These are phyloP conservation scores for Physcia stellaris DNA, from an alignment of 495 filamentous ascomycete genomes.

Conservation along the genomic window DNA sequence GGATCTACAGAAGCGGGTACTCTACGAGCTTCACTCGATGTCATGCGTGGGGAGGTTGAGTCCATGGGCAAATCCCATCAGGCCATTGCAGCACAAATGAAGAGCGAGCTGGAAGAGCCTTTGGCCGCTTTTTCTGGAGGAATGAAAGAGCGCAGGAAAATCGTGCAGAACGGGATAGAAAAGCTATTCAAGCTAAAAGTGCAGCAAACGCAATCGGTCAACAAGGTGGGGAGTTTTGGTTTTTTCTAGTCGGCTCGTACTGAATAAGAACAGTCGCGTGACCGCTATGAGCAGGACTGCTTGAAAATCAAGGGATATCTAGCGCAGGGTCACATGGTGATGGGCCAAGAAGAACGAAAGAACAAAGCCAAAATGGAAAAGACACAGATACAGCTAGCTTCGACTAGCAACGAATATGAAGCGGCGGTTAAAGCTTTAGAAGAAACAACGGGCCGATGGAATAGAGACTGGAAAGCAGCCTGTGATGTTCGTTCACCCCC, in stretches of 20 bases:
- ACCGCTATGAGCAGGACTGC: conserved; percentile 93
- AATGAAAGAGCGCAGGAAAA: conserved; percentile 90
- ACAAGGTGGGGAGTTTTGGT: conserved; percentile 50
- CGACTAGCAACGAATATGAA: conserved; percentile 87
- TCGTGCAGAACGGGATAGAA: conserved; percentile 84
- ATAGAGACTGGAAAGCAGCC: conserved; percentile 92
- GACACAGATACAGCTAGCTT: conserved; percentile 87
- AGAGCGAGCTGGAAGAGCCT: conserved; percentile 91
- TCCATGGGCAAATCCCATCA: conserved; percentile 87
- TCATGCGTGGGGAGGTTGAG: conserved; percentile 82
- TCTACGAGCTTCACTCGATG: conserved; percentile 69
- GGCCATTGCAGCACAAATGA: conserved; percentile 84
- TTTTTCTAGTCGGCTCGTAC: conserved; percentile 1
- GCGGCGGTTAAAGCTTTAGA: conserved; percentile 82
- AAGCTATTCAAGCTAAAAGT: conserved; percentile 86
- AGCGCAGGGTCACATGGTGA: conserved; percentile 98
- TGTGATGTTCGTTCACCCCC: conserved; percentile 53
- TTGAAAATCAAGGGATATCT: conserved; percentile 97
- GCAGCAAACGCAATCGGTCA: conserved; percentile 78
- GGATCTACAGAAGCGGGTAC: conserved; percentile 83
- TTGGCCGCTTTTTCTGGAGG: conserved; percentile 81
- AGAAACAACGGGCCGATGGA: conserved; percentile 92
- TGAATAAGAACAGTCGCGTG: conserved; percentile 51
- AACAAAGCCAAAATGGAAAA: conserved; percentile 99
- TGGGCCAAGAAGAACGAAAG: conserved; percentile 97